Evolutionary conservation across 2,329 filamentous ascomycete genomes (phyloP).

Genomic region (Ophiosphaerella korrae): DNA sequence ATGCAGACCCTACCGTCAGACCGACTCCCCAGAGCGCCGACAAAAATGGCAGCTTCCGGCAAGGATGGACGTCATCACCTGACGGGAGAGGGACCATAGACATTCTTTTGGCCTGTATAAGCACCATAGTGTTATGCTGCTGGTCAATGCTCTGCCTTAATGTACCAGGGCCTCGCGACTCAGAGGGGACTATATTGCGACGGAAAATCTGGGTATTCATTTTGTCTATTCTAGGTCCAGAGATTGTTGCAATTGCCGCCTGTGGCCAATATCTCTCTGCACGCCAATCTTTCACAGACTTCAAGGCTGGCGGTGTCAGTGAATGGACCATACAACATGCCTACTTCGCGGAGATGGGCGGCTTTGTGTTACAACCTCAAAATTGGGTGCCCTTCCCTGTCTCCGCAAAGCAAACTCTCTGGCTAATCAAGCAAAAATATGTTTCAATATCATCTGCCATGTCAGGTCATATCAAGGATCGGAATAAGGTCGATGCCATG

Average conservation of each 20-base stretch:
- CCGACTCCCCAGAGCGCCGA: too few species aligned
- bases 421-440: conserved; percentile 6
- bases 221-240: conserved; percentile 10
- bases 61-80: conserved; percentile 16
- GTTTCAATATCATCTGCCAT: conserved; percentile 12
- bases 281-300: conserved; percentile 11
- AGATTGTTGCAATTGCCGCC: conserved; percentile 15
- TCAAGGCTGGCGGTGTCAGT: conserved; percentile 3
- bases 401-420: conserved; percentile 10
- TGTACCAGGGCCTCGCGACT: conserved; percentile 10
- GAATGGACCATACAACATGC: conserved; percentile 19
- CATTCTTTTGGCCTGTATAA: conserved; percentile 20
- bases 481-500: too few species aligned
- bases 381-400: conserved; percentile 8
- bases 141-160: conserved; percentile 18
- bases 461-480: too few species aligned
- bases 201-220: conserved; percentile 9
- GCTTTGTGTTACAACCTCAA: conserved; percentile 11
- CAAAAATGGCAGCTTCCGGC: too few species aligned
- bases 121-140: conserved; percentile 20
- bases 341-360: conserved; percentile 22
- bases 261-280: conserved; percentile 16
- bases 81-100: conserved; percentile 20
- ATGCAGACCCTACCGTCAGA: too few species aligned
- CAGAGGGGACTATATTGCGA: conserved; percentile 4